A percentile compares a stretch with the other conserved stretches of the same genome.
These are phyloP conservation scores for Aspergillus chevalieri DNA, from an alignment of 2,329 filamentous ascomycete species.

Conservation along the genomic window DNA sequence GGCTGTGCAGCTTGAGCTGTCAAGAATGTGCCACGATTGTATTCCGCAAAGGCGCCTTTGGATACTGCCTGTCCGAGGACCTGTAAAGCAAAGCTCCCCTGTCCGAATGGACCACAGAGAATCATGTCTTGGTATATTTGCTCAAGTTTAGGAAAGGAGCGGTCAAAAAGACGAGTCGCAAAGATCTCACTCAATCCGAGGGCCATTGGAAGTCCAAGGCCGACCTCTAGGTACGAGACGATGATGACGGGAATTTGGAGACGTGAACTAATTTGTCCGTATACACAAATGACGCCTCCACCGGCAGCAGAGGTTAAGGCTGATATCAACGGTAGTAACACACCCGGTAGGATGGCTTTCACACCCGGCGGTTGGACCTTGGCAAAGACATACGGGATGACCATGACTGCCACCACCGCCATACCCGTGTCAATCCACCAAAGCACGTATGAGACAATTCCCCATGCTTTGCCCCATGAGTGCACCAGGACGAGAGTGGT, in stretches of 20 bases:
- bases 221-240: conserved; percentile 36
- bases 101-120: conserved; percentile 35
- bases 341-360: conserved; percentile 27
- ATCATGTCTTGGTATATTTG: conserved; percentile 37
- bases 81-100: conserved; percentile 37
- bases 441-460: conserved; percentile 29
- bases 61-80: conserved; percentile 29
- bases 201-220: conserved; percentile 28
- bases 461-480: conserved; percentile 5
- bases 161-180: conserved; percentile 26
- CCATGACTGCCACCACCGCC: conserved; percentile 26
- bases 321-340: conserved; percentile 35
- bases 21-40: conserved; percentile 29
- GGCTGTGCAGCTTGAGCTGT: conserved; percentile 25
- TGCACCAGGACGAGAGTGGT: conserved; percentile 45
- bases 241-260: conserved; percentile 36
- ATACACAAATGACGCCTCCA: conserved; percentile 31
- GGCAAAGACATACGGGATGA: conserved; percentile 31
- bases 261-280: conserved; percentile 17
- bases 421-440: conserved; percentile 38
- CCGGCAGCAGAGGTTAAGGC: conserved; percentile 37
- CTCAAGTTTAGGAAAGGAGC: conserved; percentile 13
- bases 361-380: conserved; percentile 32
- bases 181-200: conserved; percentile 29
- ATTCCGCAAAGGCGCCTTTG: conserved; percentile 25